Conservation (phyloP, 2,329 filamentous ascomycete species). For the Graphium sp. region DNA sequence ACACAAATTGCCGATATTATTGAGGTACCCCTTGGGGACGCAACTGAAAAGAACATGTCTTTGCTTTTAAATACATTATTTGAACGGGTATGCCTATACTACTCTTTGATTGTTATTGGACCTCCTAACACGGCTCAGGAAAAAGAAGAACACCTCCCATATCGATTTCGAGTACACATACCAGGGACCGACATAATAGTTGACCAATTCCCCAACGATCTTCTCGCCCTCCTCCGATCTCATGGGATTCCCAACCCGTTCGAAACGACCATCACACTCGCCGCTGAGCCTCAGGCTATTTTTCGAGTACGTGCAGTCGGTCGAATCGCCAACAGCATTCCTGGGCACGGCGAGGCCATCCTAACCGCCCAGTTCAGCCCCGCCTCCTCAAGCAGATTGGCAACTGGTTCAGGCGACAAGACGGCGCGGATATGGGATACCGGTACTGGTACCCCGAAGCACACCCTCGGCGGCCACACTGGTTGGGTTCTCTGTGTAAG, state of each 20-base stretch:
- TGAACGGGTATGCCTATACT: slow-evolving; percentile 38
- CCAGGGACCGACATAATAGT: slow-evolving; percentile 33
- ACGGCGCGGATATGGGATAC: slow-evolving; percentile 91
- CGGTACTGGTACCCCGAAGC: slow-evolving; percentile 75
- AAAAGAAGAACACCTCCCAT: slow-evolving; percentile 41
- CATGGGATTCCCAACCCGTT: slow-evolving; percentile 42
- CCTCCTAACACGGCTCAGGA: slow-evolving; percentile 16
- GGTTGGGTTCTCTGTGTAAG: slow-evolving; percentile 80
- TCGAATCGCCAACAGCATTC: slow-evolving; percentile 73
- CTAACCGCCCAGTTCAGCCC: slow-evolving; percentile 77
- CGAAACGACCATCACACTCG: slow-evolving; percentile 36
- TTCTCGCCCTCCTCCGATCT: slow-evolving; percentile 33
- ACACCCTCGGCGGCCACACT: slow-evolving; percentile 74
- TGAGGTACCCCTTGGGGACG: slow-evolving; percentile 66
- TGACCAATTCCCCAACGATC: slow-evolving; percentile 37
- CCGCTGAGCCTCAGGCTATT: slow-evolving; percentile 68
- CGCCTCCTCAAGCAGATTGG: slow-evolving; percentile 56
- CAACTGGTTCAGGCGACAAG: slow-evolving; percentile 79
- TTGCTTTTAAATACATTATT: slow-evolving; percentile 73
- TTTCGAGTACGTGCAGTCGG: slow-evolving; percentile 89
- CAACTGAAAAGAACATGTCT: slow-evolving; percentile 78
- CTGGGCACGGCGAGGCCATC: slow-evolving; percentile 84
- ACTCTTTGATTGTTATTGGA: background rate
- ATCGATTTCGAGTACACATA: slow-evolving; percentile 43
- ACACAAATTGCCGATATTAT: slow-evolving; percentile 54